Percentiles rank a stretch among this genome's conserved stretches.
These are phyloP conservation scores for Boletellus deceptivus DNA, from an alignment of 1,284 basidiomycete species.

Conservation along the genomic window DNA sequence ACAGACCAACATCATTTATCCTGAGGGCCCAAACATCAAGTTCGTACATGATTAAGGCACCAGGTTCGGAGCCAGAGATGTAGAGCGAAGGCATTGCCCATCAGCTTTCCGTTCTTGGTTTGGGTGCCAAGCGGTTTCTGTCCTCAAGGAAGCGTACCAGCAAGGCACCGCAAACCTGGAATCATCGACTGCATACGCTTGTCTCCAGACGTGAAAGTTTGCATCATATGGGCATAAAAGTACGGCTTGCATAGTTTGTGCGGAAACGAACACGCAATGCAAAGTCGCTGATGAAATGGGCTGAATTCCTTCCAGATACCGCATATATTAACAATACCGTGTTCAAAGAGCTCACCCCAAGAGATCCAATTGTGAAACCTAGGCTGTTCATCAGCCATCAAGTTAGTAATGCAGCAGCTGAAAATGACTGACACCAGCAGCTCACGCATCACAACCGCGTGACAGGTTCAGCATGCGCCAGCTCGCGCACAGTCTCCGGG, in stretches of 20 bases:
- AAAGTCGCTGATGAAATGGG: background rate
- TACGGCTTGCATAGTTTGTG: background rate
- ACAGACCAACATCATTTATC: background rate
- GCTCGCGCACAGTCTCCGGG: slow-evolving; percentile 59
- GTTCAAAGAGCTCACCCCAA: slow-evolving; percentile 15
- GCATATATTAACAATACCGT: slow-evolving; percentile 11
- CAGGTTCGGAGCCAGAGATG: background rate
- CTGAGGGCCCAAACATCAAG: background rate
- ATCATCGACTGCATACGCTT: slow-evolving; percentile 33
- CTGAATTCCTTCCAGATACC: slow-evolving; percentile 7
- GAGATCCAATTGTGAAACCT: background rate
- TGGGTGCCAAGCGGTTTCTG: slow-evolving; percentile 35
- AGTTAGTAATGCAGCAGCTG: background rate
- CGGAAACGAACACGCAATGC: background rate
- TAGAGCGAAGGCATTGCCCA: slow-evolving; percentile 20
- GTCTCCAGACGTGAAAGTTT: slow-evolving; percentile 30
- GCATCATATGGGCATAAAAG: slow-evolving; percentile 35
- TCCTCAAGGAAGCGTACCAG: slow-evolving; percentile 36
- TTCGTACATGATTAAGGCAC: background rate
- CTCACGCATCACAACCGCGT: slow-evolving; percentile 7
- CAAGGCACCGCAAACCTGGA: slow-evolving; percentile 23
- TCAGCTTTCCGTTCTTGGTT: slow-evolving; percentile 48
- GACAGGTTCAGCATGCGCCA: slow-evolving; percentile 20
- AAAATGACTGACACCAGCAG: background rate
- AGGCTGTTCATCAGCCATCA: background rate